Evolutionary conservation across 495 filamentous ascomycete species (phyloP), one percentile per base, ranked within the genome.

Genomic region (Thermochaetoides thermophila): DNA sequence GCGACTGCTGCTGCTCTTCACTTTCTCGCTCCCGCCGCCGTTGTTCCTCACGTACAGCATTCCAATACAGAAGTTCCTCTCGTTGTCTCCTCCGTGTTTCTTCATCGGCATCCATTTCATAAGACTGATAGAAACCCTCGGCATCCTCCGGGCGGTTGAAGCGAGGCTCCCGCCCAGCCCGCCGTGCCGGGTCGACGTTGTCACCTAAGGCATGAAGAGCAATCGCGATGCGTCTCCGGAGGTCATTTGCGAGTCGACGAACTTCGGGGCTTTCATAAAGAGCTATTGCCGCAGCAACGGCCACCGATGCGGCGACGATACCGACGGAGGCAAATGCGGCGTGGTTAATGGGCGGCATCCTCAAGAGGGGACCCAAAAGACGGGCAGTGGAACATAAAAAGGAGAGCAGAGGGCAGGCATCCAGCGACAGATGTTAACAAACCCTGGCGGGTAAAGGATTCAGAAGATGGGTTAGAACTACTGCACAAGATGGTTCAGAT

Each of bases 181-280:
- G n/a, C 6, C 11, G 21, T 6, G 21, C 21, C 6, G 81, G 76
- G 37, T 75, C 70, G 34, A 85, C 66, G 37, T 75, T 80, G 49
- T 87, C 82, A 32, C 80, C 82, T 1, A 87, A 68, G 25, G 68
- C 68, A 46, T 86, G 78, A 17, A 92, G 57, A 11, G 81, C 81
- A 37, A 83, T 52, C 22, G 81, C 81, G 37, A 89, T 74, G 44
- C 80, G 81, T 20, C 82, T 73, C 29, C 84, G 77, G 30, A 80
- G 74, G 40, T 74, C 73, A 36, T 79, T 69, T 31, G 84, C 67
- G 62, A 78, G 78, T 58, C 76, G 70, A 45, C 78, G 73, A 28
- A 89, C 65, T 53, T 87, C 76, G 9, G 81, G 82, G 14, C 73
- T 81, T 50, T 89, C 81, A 56, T 92, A 92, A 35, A 87, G 66